Evolutionary conservation across 2,329 filamentous ascomycete species (phyloP), one percentile per base, ranked within the genome.

Genomic region (Epichloe baconii): DNA sequence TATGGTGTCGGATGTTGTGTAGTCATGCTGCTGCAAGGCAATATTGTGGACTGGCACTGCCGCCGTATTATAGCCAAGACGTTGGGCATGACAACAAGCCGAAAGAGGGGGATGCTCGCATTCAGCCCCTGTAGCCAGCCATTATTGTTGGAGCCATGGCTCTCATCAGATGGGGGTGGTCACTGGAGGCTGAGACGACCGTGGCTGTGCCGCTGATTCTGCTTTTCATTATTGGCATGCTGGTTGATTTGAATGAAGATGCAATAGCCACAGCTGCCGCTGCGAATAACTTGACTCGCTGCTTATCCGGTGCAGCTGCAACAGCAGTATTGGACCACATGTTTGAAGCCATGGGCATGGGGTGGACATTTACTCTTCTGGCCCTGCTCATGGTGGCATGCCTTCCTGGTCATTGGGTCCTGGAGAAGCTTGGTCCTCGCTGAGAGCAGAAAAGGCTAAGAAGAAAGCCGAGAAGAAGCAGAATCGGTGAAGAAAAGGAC

Each of bases 281-380:
- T 0, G 77, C 80, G 0, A 82, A 81, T 55, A 85, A 85, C 54
- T 65, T 86, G 3, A 72, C 78, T 4, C 68, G 81, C n/a, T 85
- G 81, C 59, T 63, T 80, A 17, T 65, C 80, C 42, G 80, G 79
- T 23, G 82, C 82, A 0, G 74, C 68, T 1, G 75, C 74, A 3
- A 80, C 79, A 21, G 78, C 77, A 0, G 69, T 80, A 8, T 77
- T 85, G 40, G 73, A 80, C 48, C 67, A 72, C 48, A 78, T 85
- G 71, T 73, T 84, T 31, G 55, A 66, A 6, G 66, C 64, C 0
- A 74, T 83, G 66, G 81, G 81, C 4, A 62, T 73, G 31, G 81
- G 80, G 0, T 83, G 80, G 79, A 76, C 73, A n/a, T 83, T 76
- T 53, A 82, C 78, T 0, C 74, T 82, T 45, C 69, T 81, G 51